Base-by-base conservation (phyloP, 2,329 filamentous ascomycete genomes). In the Exophiala lecanii-corni region DNA sequence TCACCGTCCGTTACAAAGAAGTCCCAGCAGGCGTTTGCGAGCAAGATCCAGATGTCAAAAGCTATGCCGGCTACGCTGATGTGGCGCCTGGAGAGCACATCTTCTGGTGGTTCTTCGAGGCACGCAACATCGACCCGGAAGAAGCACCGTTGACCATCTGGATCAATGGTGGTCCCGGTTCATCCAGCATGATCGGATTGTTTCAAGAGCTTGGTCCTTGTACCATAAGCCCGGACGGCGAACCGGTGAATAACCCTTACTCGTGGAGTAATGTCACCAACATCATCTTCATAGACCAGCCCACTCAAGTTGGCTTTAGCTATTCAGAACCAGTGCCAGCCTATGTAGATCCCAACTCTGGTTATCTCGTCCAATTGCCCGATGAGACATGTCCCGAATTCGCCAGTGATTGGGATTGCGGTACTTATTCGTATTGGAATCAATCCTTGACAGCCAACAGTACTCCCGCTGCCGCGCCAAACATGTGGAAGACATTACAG, bases 201-300 rank as follows among this genome's bases (percentile, higher is more conserved):
- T 62, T 62, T 45, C 60, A 62, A 47, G 60, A 62, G 36, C 31
- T 59, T 2, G 60, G 60, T 16, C 59, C 59, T n/a, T 62, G 59
- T 48, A 39, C 62, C 25, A 60, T 68, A 47, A 65, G 67, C 43
- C 56, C 59, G 12, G 51, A 59, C 49, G 65, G 63, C 1, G 62
- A 66, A 39, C 60, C 62, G 2, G 65, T 63, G 12, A 48, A 57
- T 47, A 68, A 68, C 31, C 55, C 62, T n/a, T 63, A 62, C 43
- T 62, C 63, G 3, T 57, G 53, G 53, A 45, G 43, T 28, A 53
- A 53, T 16, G 46, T 56, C 26, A 48, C 45, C 41, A 63, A 63
- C 38, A 57, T 63, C 38, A 73, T 86, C 12, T 86, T 82, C 61
- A 76, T 86, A 53, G 82, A 86, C 54, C 76, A 86, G 59, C 83